Conservation (phyloP, 2,329 filamentous ascomycete species). For the Stachybotrys echinatus region DNA sequence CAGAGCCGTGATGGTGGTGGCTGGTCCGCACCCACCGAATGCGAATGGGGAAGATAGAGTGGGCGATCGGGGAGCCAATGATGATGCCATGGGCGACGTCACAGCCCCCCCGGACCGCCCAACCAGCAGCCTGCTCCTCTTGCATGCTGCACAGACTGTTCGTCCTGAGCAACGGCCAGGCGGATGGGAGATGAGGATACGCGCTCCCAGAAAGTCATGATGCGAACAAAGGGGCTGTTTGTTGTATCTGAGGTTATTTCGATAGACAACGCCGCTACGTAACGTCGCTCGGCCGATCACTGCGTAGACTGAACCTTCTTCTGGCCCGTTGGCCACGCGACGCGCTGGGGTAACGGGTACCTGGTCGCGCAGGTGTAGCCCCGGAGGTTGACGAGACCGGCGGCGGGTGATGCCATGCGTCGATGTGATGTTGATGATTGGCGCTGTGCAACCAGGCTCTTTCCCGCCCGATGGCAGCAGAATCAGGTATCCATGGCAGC, state of each 20-base stretch:
- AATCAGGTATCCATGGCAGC: too few relatives aligned
- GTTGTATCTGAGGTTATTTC: too few relatives aligned
- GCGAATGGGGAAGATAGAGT: not conserved
- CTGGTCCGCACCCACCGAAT: too few relatives aligned
- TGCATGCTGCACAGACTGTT: not conserved
- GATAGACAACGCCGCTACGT: not conserved
- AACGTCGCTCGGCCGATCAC: not conserved
- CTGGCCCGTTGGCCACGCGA: too few relatives aligned
- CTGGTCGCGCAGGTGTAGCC: not conserved
- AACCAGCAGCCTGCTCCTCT: not conserved
- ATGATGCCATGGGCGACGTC: slow-evolving; percentile 3
- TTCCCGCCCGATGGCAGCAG: too few relatives aligned
- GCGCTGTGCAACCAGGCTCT: not conserved
- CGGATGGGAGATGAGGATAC: too few relatives aligned
- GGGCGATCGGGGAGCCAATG: not conserved
- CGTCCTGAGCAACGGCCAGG: not conserved
- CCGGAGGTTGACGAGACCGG: not conserved
- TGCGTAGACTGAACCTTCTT: not conserved
- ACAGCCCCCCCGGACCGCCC: not conserved
- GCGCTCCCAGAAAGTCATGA: too few relatives aligned
- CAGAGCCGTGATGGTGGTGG: too few relatives aligned
- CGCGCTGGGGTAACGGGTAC: not conserved
- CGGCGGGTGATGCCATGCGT: not conserved
- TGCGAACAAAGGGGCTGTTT: too few relatives aligned
- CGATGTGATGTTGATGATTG: not conserved